phyloP scores from a whole-genome alignment of 257 asterid species.

The Petunia secreta region DNA sequence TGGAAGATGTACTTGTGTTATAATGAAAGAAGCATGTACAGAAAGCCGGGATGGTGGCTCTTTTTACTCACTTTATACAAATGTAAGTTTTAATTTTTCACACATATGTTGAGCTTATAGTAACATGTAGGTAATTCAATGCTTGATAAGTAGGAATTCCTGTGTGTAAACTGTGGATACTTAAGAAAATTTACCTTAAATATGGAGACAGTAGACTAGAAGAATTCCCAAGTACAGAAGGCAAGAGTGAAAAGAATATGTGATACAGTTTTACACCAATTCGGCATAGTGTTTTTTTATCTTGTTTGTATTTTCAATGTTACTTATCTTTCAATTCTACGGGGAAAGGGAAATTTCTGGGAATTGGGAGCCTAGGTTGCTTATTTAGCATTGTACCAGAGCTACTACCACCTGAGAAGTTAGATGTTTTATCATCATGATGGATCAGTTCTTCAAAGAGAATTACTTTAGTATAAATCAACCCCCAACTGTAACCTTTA shows the following conservation, averaged over 20 bases:
- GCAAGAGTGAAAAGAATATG: not conserved
- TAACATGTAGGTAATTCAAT: not conserved
- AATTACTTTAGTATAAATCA: not conserved
- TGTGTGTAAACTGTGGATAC: not conserved
- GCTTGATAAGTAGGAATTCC: not conserved
- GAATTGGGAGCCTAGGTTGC: not conserved
- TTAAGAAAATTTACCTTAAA: not conserved
- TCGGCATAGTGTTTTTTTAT: not conserved
- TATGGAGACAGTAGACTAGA: not conserved
- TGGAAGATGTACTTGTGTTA: conserved; percentile 87
- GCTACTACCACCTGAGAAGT: not conserved
- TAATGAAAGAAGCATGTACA: conserved; percentile 74
- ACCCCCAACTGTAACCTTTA: not conserved
- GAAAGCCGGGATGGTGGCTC: conserved; percentile 63
- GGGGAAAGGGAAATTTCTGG: not conserved
- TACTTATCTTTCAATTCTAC: not conserved
- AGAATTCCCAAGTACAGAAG: not conserved
- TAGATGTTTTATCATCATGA: not conserved
- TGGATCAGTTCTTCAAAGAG: not conserved
- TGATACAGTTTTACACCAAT: not conserved
- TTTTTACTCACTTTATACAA: conserved; percentile 78
- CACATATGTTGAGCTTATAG: not conserved
- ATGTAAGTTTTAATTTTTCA: conserved; percentile 47
- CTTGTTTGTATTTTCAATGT: too few species aligned
- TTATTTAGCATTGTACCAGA: not conserved